Base-by-base conservation (phyloP, 164 flowering plant genomes). In the Aristolochia californica region DNA sequence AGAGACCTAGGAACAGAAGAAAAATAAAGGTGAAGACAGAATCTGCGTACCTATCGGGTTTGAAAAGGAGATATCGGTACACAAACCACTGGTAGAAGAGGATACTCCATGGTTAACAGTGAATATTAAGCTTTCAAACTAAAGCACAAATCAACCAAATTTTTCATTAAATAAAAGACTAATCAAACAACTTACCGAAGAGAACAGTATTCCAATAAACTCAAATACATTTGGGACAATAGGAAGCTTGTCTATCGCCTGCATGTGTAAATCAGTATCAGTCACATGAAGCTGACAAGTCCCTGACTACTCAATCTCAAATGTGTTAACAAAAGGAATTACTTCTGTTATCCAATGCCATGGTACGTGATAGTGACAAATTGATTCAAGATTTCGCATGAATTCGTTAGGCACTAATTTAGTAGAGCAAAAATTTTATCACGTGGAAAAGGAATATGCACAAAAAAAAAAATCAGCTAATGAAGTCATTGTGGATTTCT, bases 211-310 rank as follows among this genome's bases (percentile, higher is more conserved):
- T 13, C 99, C 99, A 38, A 87, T 61, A 30, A 89, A 61, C 65
- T 93, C 97, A 17, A 93, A 66, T 14, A 66, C 65, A 57, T 68
- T 61, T 63, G 97, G 91, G 64, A 93, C 18, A 34, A 93, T 5
- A 25, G 97, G 97, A 74, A 87, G 70, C 72, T 77, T 89, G 82
- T 89, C 99, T 43, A 89, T 74, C 55, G 83, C 79, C 99, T 93
- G 57, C 34, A 55, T 40, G 27, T 12, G 25, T 23, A 50, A 53
- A 44, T 22, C 8, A 28, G 22, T 20, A 52, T 55, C 14, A 43
- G 28, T 13, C 20, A 20, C 21, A 22, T 25, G 13, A 53, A 53
- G 11, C 25, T 21, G 54, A 18, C 22, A 51, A 49, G 30, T 7
- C 30, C 30, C 7, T 28, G 30, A 28, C 2, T n/a, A 34, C 10